These are phyloP conservation scores for Thalassiosira exigua DNA, from an alignment of 352 stramenopile genomes.

Conservation along the genomic window DNA sequence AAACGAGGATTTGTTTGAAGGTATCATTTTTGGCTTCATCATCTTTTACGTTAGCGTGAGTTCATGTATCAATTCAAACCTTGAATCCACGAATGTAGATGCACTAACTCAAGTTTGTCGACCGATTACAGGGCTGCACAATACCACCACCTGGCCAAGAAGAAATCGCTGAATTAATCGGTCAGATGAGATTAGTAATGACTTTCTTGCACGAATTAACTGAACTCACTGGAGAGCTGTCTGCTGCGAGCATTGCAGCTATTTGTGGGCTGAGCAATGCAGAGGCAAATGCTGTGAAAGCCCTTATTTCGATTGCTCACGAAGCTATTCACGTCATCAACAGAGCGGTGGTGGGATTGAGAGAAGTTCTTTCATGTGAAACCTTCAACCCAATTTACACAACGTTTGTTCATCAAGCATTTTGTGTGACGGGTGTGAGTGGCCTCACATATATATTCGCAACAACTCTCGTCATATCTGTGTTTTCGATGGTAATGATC, in stretches of 20 bases:
- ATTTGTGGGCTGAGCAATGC: conserved; percentile 27
- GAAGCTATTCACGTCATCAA: conserved; percentile 33
- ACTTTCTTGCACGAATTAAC: conserved; percentile 2
- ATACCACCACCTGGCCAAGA: background rate
- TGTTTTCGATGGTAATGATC: background rate
- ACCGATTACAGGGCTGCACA: conserved; percentile 15
- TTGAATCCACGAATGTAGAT: no score
- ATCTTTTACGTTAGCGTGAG: conserved; percentile 53
- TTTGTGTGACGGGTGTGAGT: background rate
- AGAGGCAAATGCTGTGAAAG: conserved; percentile 27
- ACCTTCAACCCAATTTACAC: conserved; percentile 42
- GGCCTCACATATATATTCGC: background rate
- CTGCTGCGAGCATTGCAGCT: conserved; percentile 3
- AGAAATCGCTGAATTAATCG: conserved; percentile 9
- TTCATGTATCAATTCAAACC: background rate
- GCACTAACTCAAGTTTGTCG: no score
- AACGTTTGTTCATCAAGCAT: background rate
- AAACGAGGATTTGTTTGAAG: conserved; percentile 36
- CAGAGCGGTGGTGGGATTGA: conserved; percentile 29
- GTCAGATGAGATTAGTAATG: conserved; percentile 3
- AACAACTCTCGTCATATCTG: background rate
- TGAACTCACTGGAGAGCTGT: conserved; percentile 1
- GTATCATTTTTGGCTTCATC: conserved; percentile 37
- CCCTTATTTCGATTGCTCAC: conserved; percentile 19
- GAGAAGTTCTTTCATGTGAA: conserved; percentile 41